phyloP scores from a whole-genome alignment of 2,329 filamentous ascomycete genomes.

The Penicillium sp. region DNA sequence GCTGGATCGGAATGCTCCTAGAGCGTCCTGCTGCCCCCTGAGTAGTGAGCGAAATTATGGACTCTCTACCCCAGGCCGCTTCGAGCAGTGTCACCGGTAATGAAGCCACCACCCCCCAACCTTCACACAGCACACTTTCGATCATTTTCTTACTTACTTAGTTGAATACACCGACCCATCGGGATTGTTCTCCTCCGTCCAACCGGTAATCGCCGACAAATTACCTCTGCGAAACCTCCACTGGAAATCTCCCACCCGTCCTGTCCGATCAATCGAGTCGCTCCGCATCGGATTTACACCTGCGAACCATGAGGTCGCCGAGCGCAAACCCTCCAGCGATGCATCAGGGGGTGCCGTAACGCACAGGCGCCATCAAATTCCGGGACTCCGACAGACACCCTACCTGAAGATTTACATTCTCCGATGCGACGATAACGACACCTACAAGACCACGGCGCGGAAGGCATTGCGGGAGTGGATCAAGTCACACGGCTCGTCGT shows the following conservation, averaged over 20 bases:
- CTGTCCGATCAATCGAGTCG: slow-evolving; percentile 89
- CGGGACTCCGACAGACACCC: slow-evolving; percentile 86
- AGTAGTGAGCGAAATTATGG: slow-evolving; percentile 44
- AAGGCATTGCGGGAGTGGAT: slow-evolving; percentile 89
- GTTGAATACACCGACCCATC: slow-evolving; percentile 97
- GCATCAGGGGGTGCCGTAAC: slow-evolving; percentile 40
- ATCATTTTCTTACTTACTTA: slow-evolving; percentile 44
- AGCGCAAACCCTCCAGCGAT: slow-evolving; percentile 44
- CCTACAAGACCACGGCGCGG: slow-evolving; percentile 80
- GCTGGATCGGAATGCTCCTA: slow-evolving; percentile 35
- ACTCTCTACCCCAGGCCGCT: slow-evolving; percentile 56
- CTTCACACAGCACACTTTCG: slow-evolving; percentile 3
- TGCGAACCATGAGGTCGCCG: slow-evolving; percentile 51
- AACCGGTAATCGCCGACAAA: slow-evolving; percentile 75
- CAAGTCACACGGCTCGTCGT: slow-evolving; percentile 71
- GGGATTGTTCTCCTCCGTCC: slow-evolving; percentile 81
- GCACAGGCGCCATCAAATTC: slow-evolving; percentile 88
- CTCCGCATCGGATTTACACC: slow-evolving; percentile 88
- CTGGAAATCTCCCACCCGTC: slow-evolving; percentile 93
- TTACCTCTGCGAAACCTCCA: slow-evolving; percentile 90
- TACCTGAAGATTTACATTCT: slow-evolving; percentile 91
- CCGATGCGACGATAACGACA: slow-evolving; percentile 93
- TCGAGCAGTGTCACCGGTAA: slow-evolving; percentile 76
- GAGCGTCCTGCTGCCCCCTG: slow-evolving; percentile 25
- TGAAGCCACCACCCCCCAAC: slow-evolving; percentile 21